Evolutionary conservation across 2,329 filamentous ascomycete genomes (phyloP).

Genomic region (Peltaster fructicola): DNA sequence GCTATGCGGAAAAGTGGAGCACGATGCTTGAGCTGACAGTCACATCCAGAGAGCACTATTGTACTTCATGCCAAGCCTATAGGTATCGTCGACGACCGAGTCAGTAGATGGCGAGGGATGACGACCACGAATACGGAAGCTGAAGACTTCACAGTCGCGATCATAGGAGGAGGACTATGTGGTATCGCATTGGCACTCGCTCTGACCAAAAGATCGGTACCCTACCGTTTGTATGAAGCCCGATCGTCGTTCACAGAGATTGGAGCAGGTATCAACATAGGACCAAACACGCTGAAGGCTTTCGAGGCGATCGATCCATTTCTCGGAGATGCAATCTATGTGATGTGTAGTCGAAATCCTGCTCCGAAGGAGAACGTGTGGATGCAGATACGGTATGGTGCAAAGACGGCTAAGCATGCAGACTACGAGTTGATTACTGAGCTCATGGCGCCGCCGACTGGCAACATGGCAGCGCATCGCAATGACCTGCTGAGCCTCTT

Average conservation of each 20-base stretch:
- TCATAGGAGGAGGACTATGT: constrained; percentile 42
- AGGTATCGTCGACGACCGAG: too few relatives aligned
- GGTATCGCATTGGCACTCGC: constrained; percentile 38
- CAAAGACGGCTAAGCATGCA: constrained; percentile 6
- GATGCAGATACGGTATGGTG: constrained; percentile 24
- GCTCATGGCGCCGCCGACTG: constrained; percentile 13
- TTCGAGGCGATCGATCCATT: constrained; percentile 58
- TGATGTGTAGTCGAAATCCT: constrained; percentile 23
- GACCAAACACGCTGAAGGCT: constrained; percentile 72
- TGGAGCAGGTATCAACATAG: constrained; percentile 39
- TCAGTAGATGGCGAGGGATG: too few relatives aligned
- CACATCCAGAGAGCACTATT: too few relatives aligned
- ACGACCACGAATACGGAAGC: too few relatives aligned
- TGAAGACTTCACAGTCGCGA: too few relatives aligned
- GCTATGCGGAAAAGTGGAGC: too few relatives aligned
- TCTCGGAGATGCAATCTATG: constrained; percentile 15
- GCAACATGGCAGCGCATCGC: constrained; percentile 19
- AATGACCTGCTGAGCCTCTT: constrained; percentile 25
- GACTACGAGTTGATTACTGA: constrained; percentile 13
- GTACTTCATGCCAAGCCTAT: too few relatives aligned
- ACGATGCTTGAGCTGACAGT: too few relatives aligned
- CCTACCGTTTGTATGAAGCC: constrained; percentile 18
- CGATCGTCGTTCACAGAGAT: constrained; percentile 38
- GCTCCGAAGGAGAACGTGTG: constrained; percentile 20
- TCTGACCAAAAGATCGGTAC: constrained; percentile 22